Base-by-base conservation (phyloP, 192 early-diverging fungal species). In the Jimgerdemannia flammicorona region DNA sequence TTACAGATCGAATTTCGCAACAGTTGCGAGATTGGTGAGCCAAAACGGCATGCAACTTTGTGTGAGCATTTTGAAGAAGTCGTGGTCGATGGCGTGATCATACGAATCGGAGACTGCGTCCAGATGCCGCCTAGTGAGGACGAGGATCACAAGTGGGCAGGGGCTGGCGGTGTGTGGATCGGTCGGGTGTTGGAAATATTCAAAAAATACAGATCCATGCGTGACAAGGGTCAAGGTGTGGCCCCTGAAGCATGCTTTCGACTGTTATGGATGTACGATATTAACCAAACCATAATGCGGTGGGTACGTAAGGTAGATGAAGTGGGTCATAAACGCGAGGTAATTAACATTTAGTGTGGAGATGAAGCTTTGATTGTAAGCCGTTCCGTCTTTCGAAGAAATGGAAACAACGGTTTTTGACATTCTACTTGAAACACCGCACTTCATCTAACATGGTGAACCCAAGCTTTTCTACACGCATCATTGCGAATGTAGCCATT, bases 381-480 rank as follows among this genome's bases (percentile, higher is more conserved):
- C 29, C 29, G 29, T 29, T 29, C 29, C 29, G 29, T 29, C 29
- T 29, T 29, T 29, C 29, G 29, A 29, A 29, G 29, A 29, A 29
- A 29, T 29, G 29, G 29, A 29, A 29, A 29, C 29, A 29, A 29
- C 1, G 29, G 29, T 0, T 29, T 29, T 29, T 29, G 29, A 29
- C 29, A 29, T 29, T 29, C 29, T 29, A 29, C 29, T 29, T 29
- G 29, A 29, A 29, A 29, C 29, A 29, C 29, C 29, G 29, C 29
- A 29, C 29, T 29, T 29, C 29, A 29, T 29, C 29, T 29, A 29
- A 29, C 1, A 29, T 29, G 29, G 29, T 29, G 29, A 29, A 59
- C 14, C 49, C 49, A 59, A 59, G 49, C 44, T 73, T 39, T 73
- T 63, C 64, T 73, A 73, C 72, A 73, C 72, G 8, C 72, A 73